Evolutionary conservation across 345 rosid species (phyloP), one percentile per base, ranked within the genome.

Genomic region (Sisymbrium altissimum): DNA sequence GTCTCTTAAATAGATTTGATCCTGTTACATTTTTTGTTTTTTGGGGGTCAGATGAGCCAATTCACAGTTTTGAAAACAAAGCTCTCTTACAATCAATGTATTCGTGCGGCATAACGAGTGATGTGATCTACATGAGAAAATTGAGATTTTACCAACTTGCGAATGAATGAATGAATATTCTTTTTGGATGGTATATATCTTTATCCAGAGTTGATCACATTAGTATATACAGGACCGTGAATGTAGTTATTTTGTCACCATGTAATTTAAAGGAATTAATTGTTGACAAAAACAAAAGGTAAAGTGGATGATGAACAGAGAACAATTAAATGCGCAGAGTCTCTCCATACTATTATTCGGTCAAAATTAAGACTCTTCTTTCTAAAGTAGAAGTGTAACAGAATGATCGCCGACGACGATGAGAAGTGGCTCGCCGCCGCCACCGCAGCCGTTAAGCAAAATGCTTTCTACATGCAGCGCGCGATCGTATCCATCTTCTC

Each of bases 351-450:
- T 32, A 41, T 14, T 5, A 29, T 1, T 68, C 13, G 57, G 74
- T 75, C 74, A 75, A 62, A 69, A 70, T 55, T 17, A 44, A 54
- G 66, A 69, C 29, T 62, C 54, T 25, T 48, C 57, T 23, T 38
- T 45, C 21, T 12, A 32, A 49, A 29, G 38, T 15, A 35, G 25
- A 3, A 75, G 68, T 62, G 43, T 61, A 27, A 62, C 65, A 81
- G 40, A 66, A 90, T 90, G 99, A 87, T 95, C 83, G 81, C 89
- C 17, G 91, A 87, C 75, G 98, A 90, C 75, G 98, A 92, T 75
- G 99, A 95, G 77, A 92, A 92, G 72, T 95, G 96, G 99, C 94
- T 95, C 62, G 83, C 97, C 30, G 92, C 97, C 15, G 98, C 88
- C 55, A 84, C 80, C 66, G 83, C 98, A 70, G 96, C 90, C 81